Base-by-base conservation (phyloP, 1,284 basidiomycete species). In the Ganoderma sinense region DNA sequence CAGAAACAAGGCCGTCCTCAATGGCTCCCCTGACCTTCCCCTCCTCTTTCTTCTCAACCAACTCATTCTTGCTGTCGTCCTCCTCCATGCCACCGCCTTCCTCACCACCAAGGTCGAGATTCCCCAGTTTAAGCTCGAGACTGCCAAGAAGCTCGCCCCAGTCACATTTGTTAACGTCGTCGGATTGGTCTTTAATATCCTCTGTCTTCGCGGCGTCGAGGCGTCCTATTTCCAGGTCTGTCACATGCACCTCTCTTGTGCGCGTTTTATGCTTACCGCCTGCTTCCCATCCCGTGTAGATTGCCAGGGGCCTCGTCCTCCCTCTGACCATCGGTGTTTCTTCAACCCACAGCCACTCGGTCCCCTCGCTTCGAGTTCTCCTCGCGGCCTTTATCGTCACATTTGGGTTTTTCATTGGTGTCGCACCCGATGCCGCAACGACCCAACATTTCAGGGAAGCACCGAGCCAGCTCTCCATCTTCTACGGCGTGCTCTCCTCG, bases 1-100 rank as follows among this genome's bases (percentile, higher is more conserved):
- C 69, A 91, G 89, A n/a, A 93, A 93, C 80, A 93, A 93, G 81
- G 89, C 89, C n/a, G 91, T 92, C 31, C 81, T 94, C 60, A 91
- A 87, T 74, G 86, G 86, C 26, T 84, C 91, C 0, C 91, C 91
- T 0, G 86, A 90, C 66, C 81, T 93, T 16, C 92, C 92, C 0
- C 84, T 94, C 36, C 79, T 91, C 8, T 93, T 94, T 80, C 85
- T 94, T 8, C 81, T 93, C 67, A 80, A 89, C 55, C 92, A 94
- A 78, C 84, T 94, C 11, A 56, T 89, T 53, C 88, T 93, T 60
- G 91, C 92, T 7, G 91, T 94, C 26, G 66, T 88, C 0, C 83
- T 94, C 7, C 82, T 93, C 3, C 90, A 91, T 74, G 77, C 79
- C 5, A 83, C 87, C 0, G 84, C 88, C 0, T 72, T 85, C 20